A percentile compares a stretch with the other conserved stretches of the same genome.
Evolutionary conservation across 116 monocot species (phyloP).

Genomic region (Zostera marina): DNA sequence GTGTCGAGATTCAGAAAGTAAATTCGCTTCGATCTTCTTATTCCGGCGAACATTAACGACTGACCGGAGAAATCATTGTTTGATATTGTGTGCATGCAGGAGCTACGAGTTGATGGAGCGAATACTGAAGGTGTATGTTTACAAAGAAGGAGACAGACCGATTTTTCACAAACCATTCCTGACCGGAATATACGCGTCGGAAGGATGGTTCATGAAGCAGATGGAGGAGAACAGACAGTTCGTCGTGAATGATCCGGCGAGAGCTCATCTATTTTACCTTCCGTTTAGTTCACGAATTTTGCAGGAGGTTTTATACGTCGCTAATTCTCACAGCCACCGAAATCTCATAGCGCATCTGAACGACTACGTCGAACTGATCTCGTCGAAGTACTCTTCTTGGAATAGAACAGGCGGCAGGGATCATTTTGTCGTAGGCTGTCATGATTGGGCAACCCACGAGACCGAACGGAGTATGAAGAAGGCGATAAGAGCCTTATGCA

Average conservation of each 20-base stretch:
- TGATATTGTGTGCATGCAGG: conserved; percentile 7
- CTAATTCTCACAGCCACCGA: not conserved
- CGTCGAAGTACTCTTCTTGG: conserved; percentile 14
- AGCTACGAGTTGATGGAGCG: conserved; percentile 48
- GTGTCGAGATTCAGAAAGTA: conserved; percentile 10
- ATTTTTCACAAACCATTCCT: conserved; percentile 33
- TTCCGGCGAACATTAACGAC: not conserved
- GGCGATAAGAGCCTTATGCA: conserved; percentile 46
- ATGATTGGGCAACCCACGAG: conserved; percentile 20
- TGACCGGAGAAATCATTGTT: conserved; percentile 6
- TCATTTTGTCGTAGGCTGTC: conserved; percentile 12
- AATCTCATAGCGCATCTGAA: conserved; percentile 1
- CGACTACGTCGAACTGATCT: not conserved
- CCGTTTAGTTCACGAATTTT: conserved; percentile 10
- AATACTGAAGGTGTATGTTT: conserved; percentile 30
- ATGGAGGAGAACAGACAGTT: conserved; percentile 18
- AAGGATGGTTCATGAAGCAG: not conserved
- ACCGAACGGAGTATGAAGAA: conserved; percentile 19
- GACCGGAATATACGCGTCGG: conserved; percentile 25
- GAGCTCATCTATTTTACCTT: conserved; percentile 11
- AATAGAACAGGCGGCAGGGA: conserved; percentile 9
- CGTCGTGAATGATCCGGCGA: conserved; percentile 11
- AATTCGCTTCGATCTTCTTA: not conserved
- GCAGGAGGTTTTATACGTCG: conserved; percentile 6
- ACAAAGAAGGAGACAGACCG: conserved; percentile 35